Evolutionary conservation across 2,329 filamentous ascomycete genomes (phyloP).

Genomic region (Kalmusia sp.): DNA sequence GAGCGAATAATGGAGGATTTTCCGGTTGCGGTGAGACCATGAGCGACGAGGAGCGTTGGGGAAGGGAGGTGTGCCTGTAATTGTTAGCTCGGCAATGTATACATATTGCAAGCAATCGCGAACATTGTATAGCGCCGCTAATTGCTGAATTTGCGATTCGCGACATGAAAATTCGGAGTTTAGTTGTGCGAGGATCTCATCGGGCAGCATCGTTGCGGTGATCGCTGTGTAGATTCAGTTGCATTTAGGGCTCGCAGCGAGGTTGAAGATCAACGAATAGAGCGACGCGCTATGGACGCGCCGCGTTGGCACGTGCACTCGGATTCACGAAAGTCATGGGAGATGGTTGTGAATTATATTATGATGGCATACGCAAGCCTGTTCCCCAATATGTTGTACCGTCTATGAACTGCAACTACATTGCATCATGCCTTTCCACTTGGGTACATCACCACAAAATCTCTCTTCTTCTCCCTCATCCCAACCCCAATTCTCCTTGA

Average conservation of each 20-base stretch:
- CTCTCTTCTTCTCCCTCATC: constrained; percentile 78
- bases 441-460: constrained; percentile 86
- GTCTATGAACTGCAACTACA: constrained; percentile 87
- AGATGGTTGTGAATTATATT: too few relatives aligned
- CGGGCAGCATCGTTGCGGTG: constrained; percentile 43
- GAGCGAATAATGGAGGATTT: constrained; percentile 76
- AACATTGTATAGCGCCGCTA: constrained; percentile 55
- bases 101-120: constrained; percentile 12
- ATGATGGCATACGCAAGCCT: too few relatives aligned
- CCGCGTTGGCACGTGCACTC: constrained; percentile 14
- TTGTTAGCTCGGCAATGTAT: constrained; percentile 33
- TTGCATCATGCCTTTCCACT: constrained; percentile 79
- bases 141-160: constrained; percentile 55
- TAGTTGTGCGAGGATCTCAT: constrained; percentile 44
- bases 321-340: too few relatives aligned
- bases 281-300: constrained; percentile 12
- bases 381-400: too few relatives aligned
- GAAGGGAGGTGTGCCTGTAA: constrained; percentile 69
- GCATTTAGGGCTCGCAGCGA: not conserved
- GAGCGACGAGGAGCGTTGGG: constrained; percentile 76
- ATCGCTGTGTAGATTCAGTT: not conserved
- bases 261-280: not conserved
- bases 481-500: constrained; percentile 76
- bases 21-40: constrained; percentile 86
- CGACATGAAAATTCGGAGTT: constrained; percentile 50